Percentiles rank a stretch among this genome's conserved stretches.
phyloP scores from a whole-genome alignment of 2,329 filamentous ascomycete genomes.

The Epichloe amarillans region DNA sequence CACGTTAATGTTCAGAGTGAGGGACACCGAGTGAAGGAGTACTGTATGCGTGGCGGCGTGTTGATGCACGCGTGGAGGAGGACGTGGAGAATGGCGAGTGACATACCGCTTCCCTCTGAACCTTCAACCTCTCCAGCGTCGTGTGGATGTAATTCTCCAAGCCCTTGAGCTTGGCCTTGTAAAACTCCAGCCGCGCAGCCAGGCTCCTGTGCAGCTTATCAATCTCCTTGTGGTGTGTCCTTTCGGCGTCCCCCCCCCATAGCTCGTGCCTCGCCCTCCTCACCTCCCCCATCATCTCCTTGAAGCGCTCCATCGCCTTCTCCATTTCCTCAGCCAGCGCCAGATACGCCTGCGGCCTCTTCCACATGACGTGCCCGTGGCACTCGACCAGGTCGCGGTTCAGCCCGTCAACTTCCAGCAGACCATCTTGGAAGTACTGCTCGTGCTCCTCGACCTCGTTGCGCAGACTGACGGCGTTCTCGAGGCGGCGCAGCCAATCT shows the following conservation, averaged over 20 bases:
- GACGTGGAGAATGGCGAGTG: background rate
- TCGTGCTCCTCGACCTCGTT: conserved; percentile 44
- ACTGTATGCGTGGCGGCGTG: too few species aligned
- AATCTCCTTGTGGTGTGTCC: conserved; percentile 19
- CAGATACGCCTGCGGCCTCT: conserved; percentile 46
- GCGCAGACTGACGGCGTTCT: conserved; percentile 48
- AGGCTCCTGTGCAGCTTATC: conserved; percentile 39
- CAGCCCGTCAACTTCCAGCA: conserved; percentile 44
- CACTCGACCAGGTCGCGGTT: conserved; percentile 51
- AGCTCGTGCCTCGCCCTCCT: conserved; percentile 2
- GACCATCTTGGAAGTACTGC: conserved; percentile 37
- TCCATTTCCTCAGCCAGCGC: conserved; percentile 38
- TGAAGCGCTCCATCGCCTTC: conserved; percentile 33
- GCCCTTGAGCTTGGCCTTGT: conserved; percentile 45
- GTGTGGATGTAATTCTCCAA: conserved; percentile 51
- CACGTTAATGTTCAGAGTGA: background rate
- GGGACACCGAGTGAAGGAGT: background rate
- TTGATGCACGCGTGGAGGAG: too few species aligned
- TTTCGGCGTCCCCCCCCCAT: conserved; percentile 14
- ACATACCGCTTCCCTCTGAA: conserved; percentile 47
- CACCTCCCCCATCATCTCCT: conserved; percentile 11
- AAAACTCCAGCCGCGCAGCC: conserved; percentile 42
- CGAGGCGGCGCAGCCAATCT: conserved; percentile 47
- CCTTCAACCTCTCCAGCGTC: conserved; percentile 45
- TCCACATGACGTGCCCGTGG: conserved; percentile 49